A percentile compares a stretch with the other conserved stretches of the same genome.
phyloP scores from a whole-genome alignment of 176 grass and related monocot species.

The Juncus inflexus region DNA sequence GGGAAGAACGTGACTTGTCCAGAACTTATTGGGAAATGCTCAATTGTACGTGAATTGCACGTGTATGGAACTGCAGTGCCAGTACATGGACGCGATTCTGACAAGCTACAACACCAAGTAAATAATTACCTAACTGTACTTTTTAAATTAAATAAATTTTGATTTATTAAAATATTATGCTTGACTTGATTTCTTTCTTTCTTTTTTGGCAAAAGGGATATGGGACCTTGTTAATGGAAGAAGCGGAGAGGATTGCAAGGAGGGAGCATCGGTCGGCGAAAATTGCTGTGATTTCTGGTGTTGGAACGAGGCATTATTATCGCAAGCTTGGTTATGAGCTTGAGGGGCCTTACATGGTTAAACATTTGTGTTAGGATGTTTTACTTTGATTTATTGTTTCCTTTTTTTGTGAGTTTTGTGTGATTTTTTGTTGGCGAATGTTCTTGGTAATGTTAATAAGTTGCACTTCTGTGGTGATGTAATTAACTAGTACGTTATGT shows the following conservation, averaged over 20 bases:
- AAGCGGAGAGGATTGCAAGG: conserved; percentile 86
- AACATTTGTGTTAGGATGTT: conserved; percentile 36
- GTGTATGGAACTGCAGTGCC: conserved; percentile 98
- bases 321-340: conserved; percentile 91
- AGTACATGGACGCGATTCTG: conserved; percentile 81
- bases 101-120: conserved; percentile 94
- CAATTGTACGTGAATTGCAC: conserved; percentile 96
- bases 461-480: too few species aligned
- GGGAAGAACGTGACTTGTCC: conserved; percentile 80
- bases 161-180: conserved; percentile 1
- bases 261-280: conserved; percentile 77
- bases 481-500: too few species aligned
- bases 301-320: conserved; percentile 91
- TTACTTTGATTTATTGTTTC: background rate
- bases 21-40: conserved; percentile 84
- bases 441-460: too few species aligned
- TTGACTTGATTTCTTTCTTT: background rate
- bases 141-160: conserved; percentile 11
- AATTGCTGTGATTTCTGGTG: conserved; percentile 86
- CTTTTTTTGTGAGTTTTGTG: background rate
- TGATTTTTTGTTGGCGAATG: background rate
- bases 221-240: conserved; percentile 94
- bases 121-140: conserved; percentile 3
- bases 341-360: conserved; percentile 95
- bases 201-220: conserved; percentile 46